Base-by-base conservation (phyloP, 805 yeast genomes). In the Peterozyma xylosa region DNA sequence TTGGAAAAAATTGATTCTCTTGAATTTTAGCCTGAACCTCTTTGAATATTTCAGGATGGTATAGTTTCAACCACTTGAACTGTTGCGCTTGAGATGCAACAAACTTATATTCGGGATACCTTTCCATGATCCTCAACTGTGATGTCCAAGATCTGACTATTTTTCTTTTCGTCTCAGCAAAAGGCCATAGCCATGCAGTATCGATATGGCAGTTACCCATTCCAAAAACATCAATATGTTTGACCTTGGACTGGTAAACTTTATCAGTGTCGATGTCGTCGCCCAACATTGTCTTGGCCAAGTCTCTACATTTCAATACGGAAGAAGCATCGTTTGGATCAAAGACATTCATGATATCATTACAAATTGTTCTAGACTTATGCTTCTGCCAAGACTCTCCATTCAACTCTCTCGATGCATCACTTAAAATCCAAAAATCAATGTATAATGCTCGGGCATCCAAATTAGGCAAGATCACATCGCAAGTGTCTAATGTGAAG, bases 171-270 rank as follows among this genome's bases (percentile, higher is more conserved):
- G 98, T 88, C 60, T 93, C 97, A 2, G 96, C 97, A 69, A 84
- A 91, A n/a, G 97, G 98, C 99, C 99, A 91, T 46, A 89, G 71
- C 99, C 99, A 91, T 13, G 98, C 98, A 14, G 98, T 91, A 57
- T 91, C 99, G 53, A 90, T 90, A 61, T 90, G 98, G 60, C 98
- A 93, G 60, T 93, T 86, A 37, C 99, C 99, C 51, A 93, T 74
- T 9, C 86, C 96, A 61, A 69, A 83, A 10, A 90, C 96, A 45
- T 82, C 80, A 46, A 76, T 63, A 46, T 58, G 62, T 37, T 55
- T 62, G 53, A 43, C 57, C 43, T 45, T 66, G 29, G 70, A 67
- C 48, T 73, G 70, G 51, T 70, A 82, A 1, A 91, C 97, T 10
- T 72, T 71, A 13, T 75, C 74, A 4, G 82, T 69, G 58, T 89